A percentile compares a stretch with the other conserved stretches of the same genome.
Conservation (phyloP, 1,284 basidiomycete genomes). For the Ceratobasidium sp. region DNA sequence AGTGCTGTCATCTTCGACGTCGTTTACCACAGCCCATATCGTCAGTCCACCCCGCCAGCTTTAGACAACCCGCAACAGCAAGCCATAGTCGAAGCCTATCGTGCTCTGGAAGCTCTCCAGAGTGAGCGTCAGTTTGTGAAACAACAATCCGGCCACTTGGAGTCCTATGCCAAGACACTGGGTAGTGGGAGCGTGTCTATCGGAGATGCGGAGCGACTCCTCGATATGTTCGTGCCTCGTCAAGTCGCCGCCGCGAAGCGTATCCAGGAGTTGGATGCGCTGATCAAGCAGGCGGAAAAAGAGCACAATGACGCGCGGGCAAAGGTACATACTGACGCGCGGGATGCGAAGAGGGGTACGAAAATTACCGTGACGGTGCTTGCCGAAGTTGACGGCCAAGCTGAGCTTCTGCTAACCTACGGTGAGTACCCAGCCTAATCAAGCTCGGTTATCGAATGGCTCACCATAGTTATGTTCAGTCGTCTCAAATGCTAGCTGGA, state of each 20-base stretch:
- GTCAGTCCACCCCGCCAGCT: neutral
- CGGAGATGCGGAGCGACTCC: slow-evolving; percentile 47
- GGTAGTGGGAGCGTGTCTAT: slow-evolving; percentile 46
- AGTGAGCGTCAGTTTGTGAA: slow-evolving; percentile 41
- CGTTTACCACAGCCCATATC: slow-evolving; percentile 48
- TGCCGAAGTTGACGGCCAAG: slow-evolving; percentile 46
- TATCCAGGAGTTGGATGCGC: slow-evolving; percentile 32
- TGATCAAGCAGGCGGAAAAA: slow-evolving; percentile 44
- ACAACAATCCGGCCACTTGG: slow-evolving; percentile 45
- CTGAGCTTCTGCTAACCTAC: slow-evolving; percentile 48
- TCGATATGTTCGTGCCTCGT: slow-evolving; percentile 48
- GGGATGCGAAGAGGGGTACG: slow-evolving; percentile 46
- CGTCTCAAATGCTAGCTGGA: slow-evolving; percentile 52
- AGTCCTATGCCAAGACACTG: slow-evolving; percentile 48
- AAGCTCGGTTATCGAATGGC: neutral
- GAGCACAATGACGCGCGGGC: slow-evolving; percentile 44
- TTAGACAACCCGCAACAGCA: slow-evolving; percentile 12
- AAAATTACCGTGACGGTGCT: slow-evolving; percentile 49
- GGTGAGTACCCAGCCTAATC: slow-evolving; percentile 38
- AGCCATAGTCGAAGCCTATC: slow-evolving; percentile 44
- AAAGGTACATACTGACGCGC: slow-evolving; percentile 23
- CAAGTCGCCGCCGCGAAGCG: slow-evolving; percentile 42
- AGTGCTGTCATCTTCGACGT: slow-evolving; percentile 52
- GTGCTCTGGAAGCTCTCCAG: slow-evolving; percentile 36
- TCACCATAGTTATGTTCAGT: slow-evolving; percentile 26